Base-by-base conservation (phyloP, 1,139 yeast species). In the Kodamaea ohmeri region DNA sequence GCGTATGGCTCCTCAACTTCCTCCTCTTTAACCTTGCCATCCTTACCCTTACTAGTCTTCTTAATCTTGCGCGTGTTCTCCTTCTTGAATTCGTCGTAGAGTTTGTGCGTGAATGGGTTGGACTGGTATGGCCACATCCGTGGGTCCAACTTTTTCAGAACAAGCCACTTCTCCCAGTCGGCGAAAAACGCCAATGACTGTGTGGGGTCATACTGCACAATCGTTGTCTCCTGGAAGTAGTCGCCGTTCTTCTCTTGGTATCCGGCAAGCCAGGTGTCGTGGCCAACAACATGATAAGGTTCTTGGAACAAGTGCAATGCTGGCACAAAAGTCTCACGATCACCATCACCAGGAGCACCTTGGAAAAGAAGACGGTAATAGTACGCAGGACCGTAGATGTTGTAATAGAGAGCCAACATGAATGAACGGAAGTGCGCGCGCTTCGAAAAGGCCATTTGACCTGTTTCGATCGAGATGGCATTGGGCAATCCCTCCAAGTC, bases 281-380 rank as follows among this genome's bases (percentile, higher is more conserved):
- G 51, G 16, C 50, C 50, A 3, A 58, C 61, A 18, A 63, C 42
- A 38, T 59, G 51, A 42, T 65, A 66, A 2, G 68, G 60, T 44
- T 65, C 71, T 26, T 60, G 48, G 45, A 67, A 57, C 3, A 61
- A 62, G 36, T 61, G 61, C 34, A 67, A 53, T 3, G 72, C 72
- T 3, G 71, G 69, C 7, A 64, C 57, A 38, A 63, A 56, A 1
- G 71, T 63, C 39, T 67, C 73, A 38, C 67, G 56, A 41, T 67
- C 72, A 27, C 71, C 71, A 28, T 55, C 59, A 4, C 67, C 70
- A 7, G 60, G 63, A 2, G 61, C 60, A 14, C 71, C 71, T 51
- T 65, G 72, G 47, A 56, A 63, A 4, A 67, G 43, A 39, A 67
- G 51, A 15, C 55, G 48, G 42, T 64, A 60, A 45, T 56, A 66